Evolutionary conservation across 1,139 yeast genomes (phyloP).

Genomic region (Blastobotrys indianensis): DNA sequence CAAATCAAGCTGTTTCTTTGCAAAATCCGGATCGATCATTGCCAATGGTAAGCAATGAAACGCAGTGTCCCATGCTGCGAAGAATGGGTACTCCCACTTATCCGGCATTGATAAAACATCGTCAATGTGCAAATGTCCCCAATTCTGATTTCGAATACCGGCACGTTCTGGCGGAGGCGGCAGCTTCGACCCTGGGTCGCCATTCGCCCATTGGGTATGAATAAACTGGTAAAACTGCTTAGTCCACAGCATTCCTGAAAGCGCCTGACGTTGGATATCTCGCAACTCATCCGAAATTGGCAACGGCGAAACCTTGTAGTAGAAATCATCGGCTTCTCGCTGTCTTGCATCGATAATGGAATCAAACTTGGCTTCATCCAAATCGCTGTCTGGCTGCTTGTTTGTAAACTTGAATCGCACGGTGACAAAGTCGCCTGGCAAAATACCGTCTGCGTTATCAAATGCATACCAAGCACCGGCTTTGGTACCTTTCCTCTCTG

Average conservation of each 20-base stretch:
- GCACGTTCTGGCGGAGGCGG: conserved; percentile 79
- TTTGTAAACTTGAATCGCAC: conserved; percentile 69
- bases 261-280: conserved; percentile 87
- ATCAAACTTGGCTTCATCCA: conserved; percentile 78
- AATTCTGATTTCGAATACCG: conserved; percentile 75
- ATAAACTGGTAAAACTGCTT: conserved; percentile 89
- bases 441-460: conserved; percentile 69
- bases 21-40: conserved; percentile 92
- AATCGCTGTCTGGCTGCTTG: conserved; percentile 37
- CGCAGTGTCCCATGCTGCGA: conserved; percentile 97
- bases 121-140: conserved; percentile 87
- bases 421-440: conserved; percentile 85
- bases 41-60: conserved; percentile 94
- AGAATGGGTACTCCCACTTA: conserved; percentile 95
- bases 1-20: conserved; percentile 82
- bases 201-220: conserved; percentile 82
- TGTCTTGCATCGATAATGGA: conserved; percentile 66
- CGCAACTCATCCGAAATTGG: conserved; percentile 81
- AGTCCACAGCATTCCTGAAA: conserved; percentile 92
- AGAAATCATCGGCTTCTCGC: conserved; percentile 90
- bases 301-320: conserved; percentile 82
- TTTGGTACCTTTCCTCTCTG: conserved; percentile 63
- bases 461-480: conserved; percentile 79
- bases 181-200: conserved; percentile 67
- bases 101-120: conserved; percentile 90